A percentile compares a stretch with the other conserved stretches of the same genome.
Evolutionary conservation across 2,329 filamentous ascomycete species (phyloP).

Genomic region (Fragosphaeria purpurea): DNA sequence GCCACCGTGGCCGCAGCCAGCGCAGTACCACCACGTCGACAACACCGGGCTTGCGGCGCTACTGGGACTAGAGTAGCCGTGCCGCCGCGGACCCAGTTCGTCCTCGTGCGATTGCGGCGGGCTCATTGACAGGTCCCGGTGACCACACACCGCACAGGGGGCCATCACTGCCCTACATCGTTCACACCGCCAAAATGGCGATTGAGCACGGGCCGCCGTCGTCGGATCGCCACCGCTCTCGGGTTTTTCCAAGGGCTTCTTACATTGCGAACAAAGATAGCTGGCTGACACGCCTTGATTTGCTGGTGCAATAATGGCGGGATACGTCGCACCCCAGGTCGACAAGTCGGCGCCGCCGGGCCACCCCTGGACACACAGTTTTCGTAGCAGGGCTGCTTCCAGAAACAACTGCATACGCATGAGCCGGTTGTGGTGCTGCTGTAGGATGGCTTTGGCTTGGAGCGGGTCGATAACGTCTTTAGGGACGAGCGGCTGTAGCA

Average conservation of each 20-base stretch:
- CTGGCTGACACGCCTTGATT: conserved; percentile 45
- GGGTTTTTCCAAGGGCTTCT: conserved; percentile 39
- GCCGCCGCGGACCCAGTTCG: background rate
- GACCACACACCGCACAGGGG: conserved; percentile 49
- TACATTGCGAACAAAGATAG: conserved; percentile 45
- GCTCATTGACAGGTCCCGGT: conserved; percentile 36
- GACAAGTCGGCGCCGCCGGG: conserved; percentile 27
- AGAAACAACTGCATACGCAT: conserved; percentile 50
- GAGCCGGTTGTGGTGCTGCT: conserved; percentile 50
- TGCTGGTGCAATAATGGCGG: conserved; percentile 40
- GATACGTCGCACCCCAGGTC: conserved; percentile 45
- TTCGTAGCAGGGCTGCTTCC: conserved; percentile 51
- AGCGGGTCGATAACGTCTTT: conserved; percentile 42
- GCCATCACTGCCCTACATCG: conserved; percentile 43
- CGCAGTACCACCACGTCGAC: conserved; percentile 53
- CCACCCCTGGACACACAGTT: conserved; percentile 41
- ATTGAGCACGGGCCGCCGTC: conserved; percentile 20
- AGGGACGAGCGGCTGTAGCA: conserved; percentile 48
- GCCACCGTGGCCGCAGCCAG: conserved; percentile 52
- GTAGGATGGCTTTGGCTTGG: conserved; percentile 46
- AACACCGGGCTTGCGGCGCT: conserved; percentile 19
- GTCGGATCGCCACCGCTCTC: conserved; percentile 15
- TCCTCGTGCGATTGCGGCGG: background rate
- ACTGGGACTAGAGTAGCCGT: too few relatives aligned
- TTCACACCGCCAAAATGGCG: conserved; percentile 45